Evolutionary conservation across 345 rosid species (phyloP), one percentile per base, ranked within the genome.

Genomic region (Cardamine resedifolia): DNA sequence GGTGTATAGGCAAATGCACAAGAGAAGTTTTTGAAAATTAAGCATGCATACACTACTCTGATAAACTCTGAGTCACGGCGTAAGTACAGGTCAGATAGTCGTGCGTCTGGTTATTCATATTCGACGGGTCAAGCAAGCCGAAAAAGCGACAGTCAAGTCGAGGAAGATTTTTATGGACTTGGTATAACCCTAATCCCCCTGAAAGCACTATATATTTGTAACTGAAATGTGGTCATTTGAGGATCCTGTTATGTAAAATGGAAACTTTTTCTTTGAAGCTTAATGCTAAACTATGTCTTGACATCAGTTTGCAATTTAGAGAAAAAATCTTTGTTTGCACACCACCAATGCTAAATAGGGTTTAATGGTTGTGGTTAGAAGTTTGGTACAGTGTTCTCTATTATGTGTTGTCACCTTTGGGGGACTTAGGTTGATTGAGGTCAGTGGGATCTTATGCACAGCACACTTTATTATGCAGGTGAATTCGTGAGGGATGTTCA

Each of bases 91-190:
- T 64, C 83, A 59, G 88, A 85, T 67, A 80, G 75, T 75, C 43
- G 65, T 1, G 55, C 86, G 38, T 87, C 98, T 58, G 88, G 83
- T 73, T 87, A 79, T 81, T 84, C 91, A 1, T 83, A 83, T 77
- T 68, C 91, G 0, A 59, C 85, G 23, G 41, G 81, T 51, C 86
- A 80, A 81, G 79, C 75, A 68, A 79, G 68, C 76, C 75, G 68
- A 58, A 78, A 68, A 59, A 56, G 71, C 24, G 71, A 64, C 21
- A 64, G 66, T 7, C 76, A 75, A 75, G 82, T 80, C 20, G 92
- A 88, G 72, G 90, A 92, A 76, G 91, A 88, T 63, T 95, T 95
- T 74, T 95, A 89, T 72, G 97, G 99, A 81, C 77, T 95, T 55
- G 99, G 99, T 91, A 91, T 85, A 71, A 21, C 53, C 63, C 39